Evolutionary conservation across 1,284 basidiomycete species (phyloP).

Genomic region (Cryptococcus maquisensis): DNA sequence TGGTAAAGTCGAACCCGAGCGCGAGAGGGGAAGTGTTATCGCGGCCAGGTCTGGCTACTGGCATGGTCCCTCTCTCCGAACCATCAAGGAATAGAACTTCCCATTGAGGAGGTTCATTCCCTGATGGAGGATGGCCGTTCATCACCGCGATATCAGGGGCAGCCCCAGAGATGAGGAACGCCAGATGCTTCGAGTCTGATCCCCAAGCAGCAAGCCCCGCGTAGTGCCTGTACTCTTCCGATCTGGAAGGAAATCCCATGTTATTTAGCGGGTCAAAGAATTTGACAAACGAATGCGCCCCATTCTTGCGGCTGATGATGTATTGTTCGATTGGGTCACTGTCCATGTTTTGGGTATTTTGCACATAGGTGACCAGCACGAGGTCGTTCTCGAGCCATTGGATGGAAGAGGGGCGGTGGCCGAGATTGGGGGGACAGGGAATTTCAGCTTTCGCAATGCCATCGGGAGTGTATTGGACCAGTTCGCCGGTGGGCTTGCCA

Average conservation of each 20-base stretch:
- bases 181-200: constrained; percentile 38
- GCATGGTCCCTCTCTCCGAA: constrained; percentile 51
- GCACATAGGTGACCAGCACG: constrained; percentile 53
- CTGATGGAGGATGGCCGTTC: constrained; percentile 26
- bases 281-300: constrained; percentile 37
- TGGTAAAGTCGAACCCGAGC: constrained; percentile 53
- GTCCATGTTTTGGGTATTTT: constrained; percentile 32
- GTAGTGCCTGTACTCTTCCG: constrained; percentile 41
- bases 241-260: constrained; percentile 44
- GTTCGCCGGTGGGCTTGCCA: constrained; percentile 48
- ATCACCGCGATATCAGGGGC: constrained; percentile 48
- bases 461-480: constrained; percentile 54
- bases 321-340: constrained; percentile 44
- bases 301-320: constrained; percentile 42
- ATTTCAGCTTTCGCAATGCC: constrained; percentile 52
- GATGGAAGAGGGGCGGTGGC: constrained; percentile 40
- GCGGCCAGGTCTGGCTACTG: constrained; percentile 43
- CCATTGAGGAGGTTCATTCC: constrained; percentile 43
- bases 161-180: constrained; percentile 50
- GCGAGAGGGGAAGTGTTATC: constrained; percentile 52
- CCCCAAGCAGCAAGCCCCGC: constrained; percentile 48
- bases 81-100: constrained; percentile 52
- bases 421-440: constrained; percentile 43
- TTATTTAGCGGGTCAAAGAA: constrained; percentile 48
- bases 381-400: constrained; percentile 57